Base-by-base conservation (phyloP, 2,329 filamentous ascomycete genomes). In the Trichoderma semiorbis region DNA sequence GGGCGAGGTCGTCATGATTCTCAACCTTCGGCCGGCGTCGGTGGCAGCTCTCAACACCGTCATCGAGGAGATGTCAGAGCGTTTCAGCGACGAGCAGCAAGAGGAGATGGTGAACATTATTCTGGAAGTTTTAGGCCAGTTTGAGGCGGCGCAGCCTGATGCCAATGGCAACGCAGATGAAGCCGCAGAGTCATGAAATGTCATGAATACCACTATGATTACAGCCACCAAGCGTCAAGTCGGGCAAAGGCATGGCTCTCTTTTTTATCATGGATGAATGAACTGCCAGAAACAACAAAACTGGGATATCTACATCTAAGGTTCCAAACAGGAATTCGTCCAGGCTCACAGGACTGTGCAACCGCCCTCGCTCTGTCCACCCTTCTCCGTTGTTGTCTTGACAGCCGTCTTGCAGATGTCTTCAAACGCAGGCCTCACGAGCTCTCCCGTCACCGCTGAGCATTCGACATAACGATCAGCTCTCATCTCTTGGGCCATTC, bases 1-100 rank as follows among this genome's bases (percentile, higher is more conserved):
- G 82, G 89, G 89, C 69, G 91, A 92, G 80, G 81, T 91, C 69
- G 82, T 92, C 77, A 91, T 91, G 88, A 87, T 92, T 62, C 79
- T 92, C 75, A 92, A 93, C 78, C 81, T 91, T 57, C 85, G 90
- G 12, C 91, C 91, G 0, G 83, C 84, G 26, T 87, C 84, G 32
- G 82, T 85, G 34, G 85, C 86, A 5, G 85, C 86, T 60, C 83
- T 93, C 74, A 90, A 90, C 76, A 87, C 87, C 18, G 84, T 91
- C 64, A 83, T 93, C 39, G 90, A 93, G 79, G 89, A 92, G 74
- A 87, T 91, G 83, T 84, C 87, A 71, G 83, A 85, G 43, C 86
- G 91, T 8, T 90, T 91, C 77, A 83, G 79, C 60, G 85, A 87
- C 24, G 86, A 89, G 60, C 83, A 90, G 79, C 89, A 91, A 75